These are phyloP conservation scores for Thermochaetoides dissita DNA, from an alignment of 2,329 filamentous ascomycete genomes.

Conservation along the genomic window DNA sequence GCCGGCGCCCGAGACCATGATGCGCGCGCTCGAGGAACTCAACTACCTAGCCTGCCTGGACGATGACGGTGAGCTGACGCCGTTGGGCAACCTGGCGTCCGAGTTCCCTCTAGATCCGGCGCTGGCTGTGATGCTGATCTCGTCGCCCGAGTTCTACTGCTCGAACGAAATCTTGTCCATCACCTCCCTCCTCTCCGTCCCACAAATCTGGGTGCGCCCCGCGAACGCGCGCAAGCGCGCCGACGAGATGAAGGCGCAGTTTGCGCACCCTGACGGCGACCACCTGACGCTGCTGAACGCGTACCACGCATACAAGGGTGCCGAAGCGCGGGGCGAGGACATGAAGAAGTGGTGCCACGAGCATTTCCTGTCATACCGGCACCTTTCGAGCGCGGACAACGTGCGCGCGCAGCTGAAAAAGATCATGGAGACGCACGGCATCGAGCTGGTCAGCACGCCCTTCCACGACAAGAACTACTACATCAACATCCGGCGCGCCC, in stretches of 20 bases:
- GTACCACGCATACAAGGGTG: conserved; percentile 90
- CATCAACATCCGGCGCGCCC: conserved; percentile 83
- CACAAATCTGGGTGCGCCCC: conserved; percentile 84
- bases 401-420: conserved; percentile 82
- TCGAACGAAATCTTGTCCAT: conserved; percentile 96
- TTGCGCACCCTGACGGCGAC: conserved; percentile 85
- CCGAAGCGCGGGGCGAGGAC: conserved; percentile 49
- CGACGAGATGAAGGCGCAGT: conserved; percentile 93
- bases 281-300: conserved; percentile 94
- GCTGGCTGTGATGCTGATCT: conserved; percentile 94
- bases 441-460: conserved; percentile 75
- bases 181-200: conserved; percentile 83
- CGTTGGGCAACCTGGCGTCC: conserved; percentile 72
- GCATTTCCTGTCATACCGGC: conserved; percentile 82
- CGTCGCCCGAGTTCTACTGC: conserved; percentile 94
- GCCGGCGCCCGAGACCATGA: conserved; percentile 92
- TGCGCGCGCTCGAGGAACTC: conserved; percentile 92
- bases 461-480: conserved; percentile 98
- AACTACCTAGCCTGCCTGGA: conserved; percentile 96
- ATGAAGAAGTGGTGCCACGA: conserved; percentile 90
- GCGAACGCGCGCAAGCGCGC: conserved; percentile 74
- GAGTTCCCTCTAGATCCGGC: conserved; percentile 92
- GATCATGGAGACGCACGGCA: conserved; percentile 86
- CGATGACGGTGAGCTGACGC: conserved; percentile 86
- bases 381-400: conserved; percentile 84